Evolutionary conservation across 1,284 basidiomycete genomes (phyloP).

Genomic region (Jaminaea rosea): DNA sequence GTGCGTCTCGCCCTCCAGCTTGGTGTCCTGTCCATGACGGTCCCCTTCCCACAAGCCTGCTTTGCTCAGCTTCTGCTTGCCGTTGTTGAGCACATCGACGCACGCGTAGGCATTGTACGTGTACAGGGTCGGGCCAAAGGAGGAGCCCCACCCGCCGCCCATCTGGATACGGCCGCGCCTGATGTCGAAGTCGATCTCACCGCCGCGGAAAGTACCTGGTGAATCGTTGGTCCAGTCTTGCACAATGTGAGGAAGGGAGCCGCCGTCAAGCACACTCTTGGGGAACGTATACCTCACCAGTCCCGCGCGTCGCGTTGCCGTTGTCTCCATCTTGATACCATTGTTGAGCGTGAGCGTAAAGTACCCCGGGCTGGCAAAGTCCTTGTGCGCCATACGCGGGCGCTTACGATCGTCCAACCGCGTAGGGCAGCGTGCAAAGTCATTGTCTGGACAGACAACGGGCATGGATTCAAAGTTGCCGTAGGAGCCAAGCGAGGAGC

Average conservation of each 20-base stretch:
- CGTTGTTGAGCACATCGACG: constrained; percentile 21
- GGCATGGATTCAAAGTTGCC: constrained; percentile 38
- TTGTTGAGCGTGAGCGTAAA: constrained; percentile 33
- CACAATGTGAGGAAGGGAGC: constrained; percentile 21
- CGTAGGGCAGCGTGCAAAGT: constrained; percentile 25
- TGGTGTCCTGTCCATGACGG: constrained; percentile 24
- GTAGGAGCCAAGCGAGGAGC: constrained; percentile 28
- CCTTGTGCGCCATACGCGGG: constrained; percentile 15
- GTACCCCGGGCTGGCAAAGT: constrained; percentile 30
- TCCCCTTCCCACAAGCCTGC: constrained; percentile 32
- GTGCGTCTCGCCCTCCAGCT: constrained; percentile 15
- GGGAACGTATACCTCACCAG: constrained; percentile 33
- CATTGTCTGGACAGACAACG: constrained; percentile 22
- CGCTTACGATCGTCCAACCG: constrained; percentile 25
- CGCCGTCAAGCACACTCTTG: constrained; percentile 7
- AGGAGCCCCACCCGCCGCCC: constrained; percentile 26
- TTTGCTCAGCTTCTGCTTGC: constrained; percentile 21
- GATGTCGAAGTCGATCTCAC: constrained; percentile 21
- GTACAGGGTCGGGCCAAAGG: constrained; percentile 21
- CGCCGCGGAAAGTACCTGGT: constrained; percentile 26
- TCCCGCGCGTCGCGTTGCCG: constrained; percentile 27
- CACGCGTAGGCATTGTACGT: constrained; percentile 26
- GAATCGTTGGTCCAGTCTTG: constrained; percentile 38
- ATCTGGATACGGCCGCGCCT: constrained; percentile 20
- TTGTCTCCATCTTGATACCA: constrained; percentile 29